Evolutionary conservation across 805 yeast genomes (phyloP), one percentile per base, ranked within the genome.

Genomic region (Ogataea nakhonphanomensis): DNA sequence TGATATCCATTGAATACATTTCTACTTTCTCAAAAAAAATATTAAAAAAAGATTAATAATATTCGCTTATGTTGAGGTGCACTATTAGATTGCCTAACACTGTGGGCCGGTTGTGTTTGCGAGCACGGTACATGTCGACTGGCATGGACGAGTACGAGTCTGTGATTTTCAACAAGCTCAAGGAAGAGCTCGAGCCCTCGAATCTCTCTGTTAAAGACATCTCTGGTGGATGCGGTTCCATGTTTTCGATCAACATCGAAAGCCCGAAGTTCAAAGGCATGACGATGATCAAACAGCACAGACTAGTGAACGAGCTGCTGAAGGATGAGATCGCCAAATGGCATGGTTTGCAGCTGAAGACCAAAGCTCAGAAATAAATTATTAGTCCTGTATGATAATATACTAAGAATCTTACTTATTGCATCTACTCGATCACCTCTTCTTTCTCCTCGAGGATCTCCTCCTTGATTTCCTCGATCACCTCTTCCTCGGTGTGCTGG

Each of bases 181-280:
- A 69, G 8, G 61, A 68, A 17, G 72, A 72, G 39, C 74, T 91
- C 34, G 50, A 67, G 6, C 97, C 99, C 2, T 60, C 65, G 23
- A 64, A 62, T 25, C 65, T 90, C 33, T 70, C 72, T 21, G 97
- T 91, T 6, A 69, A 72, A 48, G 98, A 91, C 58, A 79, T 91
- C 7, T 81, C 93, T 21, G 98, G 91, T 13, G 99, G 99, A 1
- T 93, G 99, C 65, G 99, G 99, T 1, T 89, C 97, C 6, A 93
- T 93, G 99, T 93, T 88, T 65, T 88, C 95, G 34, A 91, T 93
- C 36, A 67, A 72, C 43, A 76, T 93, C 12, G 84, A 80, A 33
- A 80, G 93, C 39, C 71, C 69, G 2, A 67, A 77, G 54, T 93
- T 93, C 65, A 78, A 84, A 51, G 95, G 95, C 0, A 57, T 86